phyloP scores from a whole-genome alignment of 2,329 filamentous ascomycete species.

The Trichoderma cornu-damae region DNA sequence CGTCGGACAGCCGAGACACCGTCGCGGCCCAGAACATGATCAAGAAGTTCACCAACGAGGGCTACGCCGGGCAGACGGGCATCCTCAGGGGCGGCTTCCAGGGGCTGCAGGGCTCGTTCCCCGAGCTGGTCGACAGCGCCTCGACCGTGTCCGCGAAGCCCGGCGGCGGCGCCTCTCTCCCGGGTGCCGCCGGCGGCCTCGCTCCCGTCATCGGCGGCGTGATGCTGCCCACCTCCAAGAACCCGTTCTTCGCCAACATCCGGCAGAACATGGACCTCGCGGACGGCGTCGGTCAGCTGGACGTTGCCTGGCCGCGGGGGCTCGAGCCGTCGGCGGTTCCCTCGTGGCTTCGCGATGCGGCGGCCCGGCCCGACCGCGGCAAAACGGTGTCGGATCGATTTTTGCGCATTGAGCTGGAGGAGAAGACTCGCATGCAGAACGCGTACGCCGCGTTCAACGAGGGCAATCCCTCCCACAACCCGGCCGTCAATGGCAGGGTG shows the following conservation, averaged over 20 bases:
- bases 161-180: slow-evolving; percentile 41
- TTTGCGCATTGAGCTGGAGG: slow-evolving; percentile 72
- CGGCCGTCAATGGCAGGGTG: slow-evolving; percentile 39
- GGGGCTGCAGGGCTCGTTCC: slow-evolving; percentile 63
- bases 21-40: slow-evolving; percentile 76
- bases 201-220: slow-evolving; percentile 83
- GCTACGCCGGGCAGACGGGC: slow-evolving; percentile 67
- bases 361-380: slow-evolving; percentile 64
- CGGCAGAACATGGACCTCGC: slow-evolving; percentile 94
- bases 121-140: slow-evolving; percentile 56
- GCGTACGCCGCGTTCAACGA: slow-evolving; percentile 53
- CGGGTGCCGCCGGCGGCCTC: slow-evolving; percentile 41
- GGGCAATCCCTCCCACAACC: slow-evolving; percentile 27
- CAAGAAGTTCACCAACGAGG: slow-evolving; percentile 85
- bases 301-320: slow-evolving; percentile 45
- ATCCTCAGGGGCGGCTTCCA: slow-evolving; percentile 80
- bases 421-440: slow-evolving; percentile 89
- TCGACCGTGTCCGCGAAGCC: slow-evolving; percentile 31
- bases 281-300: slow-evolving; percentile 81
- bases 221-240: slow-evolving; percentile 64
- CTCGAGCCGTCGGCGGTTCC: slow-evolving; percentile 56
- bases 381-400: slow-evolving; percentile 80
- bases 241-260: slow-evolving; percentile 92
- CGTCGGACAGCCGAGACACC: slow-evolving; percentile 74
- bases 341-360: slow-evolving; percentile 68